These are phyloP conservation scores for Tripidium arundinaceum DNA, from an alignment of 202 grass and related monocot species.

Conservation along the genomic window DNA sequence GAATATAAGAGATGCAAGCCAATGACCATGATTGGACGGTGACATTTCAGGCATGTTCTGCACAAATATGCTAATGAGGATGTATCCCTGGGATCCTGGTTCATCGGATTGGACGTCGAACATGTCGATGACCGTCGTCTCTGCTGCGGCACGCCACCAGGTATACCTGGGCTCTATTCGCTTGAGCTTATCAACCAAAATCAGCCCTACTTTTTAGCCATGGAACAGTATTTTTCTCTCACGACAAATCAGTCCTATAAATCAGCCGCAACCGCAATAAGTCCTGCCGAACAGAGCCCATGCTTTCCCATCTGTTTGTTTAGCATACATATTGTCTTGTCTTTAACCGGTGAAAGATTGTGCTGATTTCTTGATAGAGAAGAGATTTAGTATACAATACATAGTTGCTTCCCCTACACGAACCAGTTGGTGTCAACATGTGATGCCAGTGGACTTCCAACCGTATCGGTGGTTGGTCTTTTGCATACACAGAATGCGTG, in stretches of 20 bases:
- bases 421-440: background rate
- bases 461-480: background rate
- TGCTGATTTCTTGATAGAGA: too few species aligned
- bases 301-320: background rate
- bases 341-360: too few species aligned
- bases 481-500: conserved; percentile 15
- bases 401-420: background rate
- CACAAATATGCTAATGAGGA: conserved; percentile 95
- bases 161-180: too few species aligned
- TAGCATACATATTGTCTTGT: background rate
- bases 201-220: too few species aligned
- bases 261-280: too few species aligned
- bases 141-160: conserved; percentile 70
- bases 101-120: conserved; percentile 74
- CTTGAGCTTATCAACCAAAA: too few species aligned
- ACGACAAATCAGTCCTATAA: too few species aligned
- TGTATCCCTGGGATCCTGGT: conserved; percentile 80
- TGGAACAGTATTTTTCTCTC: too few species aligned
- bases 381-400: too few species aligned
- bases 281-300: too few species aligned
- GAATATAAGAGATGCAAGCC: background rate
- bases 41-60: conserved; percentile 69
- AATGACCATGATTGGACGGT: conserved; percentile 19
- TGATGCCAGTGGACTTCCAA: background rate
- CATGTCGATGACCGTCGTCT: conserved; percentile 77